These are phyloP conservation scores for Phyllosticta citriasiana DNA, from an alignment of 2,329 filamentous ascomycete genomes.

Conservation along the genomic window DNA sequence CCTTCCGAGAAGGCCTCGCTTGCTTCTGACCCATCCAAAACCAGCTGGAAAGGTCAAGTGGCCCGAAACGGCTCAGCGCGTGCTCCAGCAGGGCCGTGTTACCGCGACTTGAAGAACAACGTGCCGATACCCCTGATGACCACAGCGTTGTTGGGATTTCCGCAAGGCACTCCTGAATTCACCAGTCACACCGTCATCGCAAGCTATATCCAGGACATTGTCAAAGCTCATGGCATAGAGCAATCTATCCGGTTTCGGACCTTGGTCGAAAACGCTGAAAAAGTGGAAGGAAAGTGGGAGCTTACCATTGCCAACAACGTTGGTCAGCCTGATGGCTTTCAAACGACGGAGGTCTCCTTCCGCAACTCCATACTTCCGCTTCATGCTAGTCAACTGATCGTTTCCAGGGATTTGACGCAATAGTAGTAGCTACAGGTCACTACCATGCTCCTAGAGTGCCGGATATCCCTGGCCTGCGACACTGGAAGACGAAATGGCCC, in stretches of 20 bases:
- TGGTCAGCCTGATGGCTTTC: conserved; percentile 5
- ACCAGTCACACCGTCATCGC: conserved; percentile 48
- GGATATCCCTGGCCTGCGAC: conserved; percentile 37
- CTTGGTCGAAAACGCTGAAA: conserved; percentile 44
- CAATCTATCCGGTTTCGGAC: conserved; percentile 46
- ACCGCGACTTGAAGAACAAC: conserved; percentile 44
- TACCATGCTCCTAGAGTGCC: conserved; percentile 44
- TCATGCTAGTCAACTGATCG: neutral
- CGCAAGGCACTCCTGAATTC: conserved; percentile 48
- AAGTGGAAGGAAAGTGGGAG: conserved; percentile 41
- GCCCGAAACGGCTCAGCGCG: neutral
- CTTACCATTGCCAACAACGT: conserved; percentile 36
- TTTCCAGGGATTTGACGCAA: conserved; percentile 37
- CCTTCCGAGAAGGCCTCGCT: conserved; percentile 18
- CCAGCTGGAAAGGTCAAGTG: neutral
- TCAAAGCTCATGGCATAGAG: conserved; percentile 40
- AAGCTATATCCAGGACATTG: conserved; percentile 52
- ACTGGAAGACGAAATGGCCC: conserved; percentile 38
- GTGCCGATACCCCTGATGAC: conserved; percentile 42
- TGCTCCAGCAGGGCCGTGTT: conserved; percentile 35
- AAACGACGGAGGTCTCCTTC: conserved; percentile 17
- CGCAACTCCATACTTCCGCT: conserved; percentile 8
- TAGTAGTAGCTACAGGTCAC: conserved; percentile 46
- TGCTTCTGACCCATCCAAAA: conserved; percentile 5
- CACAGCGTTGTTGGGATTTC: conserved; percentile 45